These are phyloP conservation scores for Neurospora tetraspora DNA, from an alignment of 495 filamentous ascomycete species.

Conservation along the genomic window DNA sequence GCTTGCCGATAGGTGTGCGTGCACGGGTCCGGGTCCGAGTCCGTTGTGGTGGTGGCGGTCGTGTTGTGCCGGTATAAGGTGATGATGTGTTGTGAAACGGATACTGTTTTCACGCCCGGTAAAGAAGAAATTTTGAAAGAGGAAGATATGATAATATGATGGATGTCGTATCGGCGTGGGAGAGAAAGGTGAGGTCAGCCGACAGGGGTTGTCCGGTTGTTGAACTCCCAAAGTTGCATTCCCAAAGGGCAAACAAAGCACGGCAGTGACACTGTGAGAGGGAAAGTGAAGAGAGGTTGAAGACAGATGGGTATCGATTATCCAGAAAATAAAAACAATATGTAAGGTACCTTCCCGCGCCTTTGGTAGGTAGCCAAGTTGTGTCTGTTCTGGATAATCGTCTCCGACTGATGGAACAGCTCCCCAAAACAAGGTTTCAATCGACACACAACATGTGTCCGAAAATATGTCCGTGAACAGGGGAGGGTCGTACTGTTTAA, in stretches of 20 bases:
- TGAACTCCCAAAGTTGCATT: neutral
- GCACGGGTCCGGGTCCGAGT: neutral
- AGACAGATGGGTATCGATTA: neutral
- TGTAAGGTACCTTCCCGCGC: no score
- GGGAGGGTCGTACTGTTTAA: neutral
- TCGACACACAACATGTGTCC: neutral
- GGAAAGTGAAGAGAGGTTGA: neutral
- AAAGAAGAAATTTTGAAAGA: neutral
- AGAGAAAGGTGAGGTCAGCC: neutral
- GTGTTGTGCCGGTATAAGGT: neutral
- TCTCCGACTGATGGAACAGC: neutral
- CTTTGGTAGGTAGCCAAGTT: no score
- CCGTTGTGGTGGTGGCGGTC: neutral
- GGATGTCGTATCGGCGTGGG: neutral
- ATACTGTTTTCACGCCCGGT: neutral
- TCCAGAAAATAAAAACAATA: no score
- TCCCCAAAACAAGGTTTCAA: neutral
- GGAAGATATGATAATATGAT: neutral
- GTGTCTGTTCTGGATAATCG: no score
- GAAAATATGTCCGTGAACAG: neutral
- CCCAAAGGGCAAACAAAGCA: neutral
- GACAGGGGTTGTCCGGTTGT: neutral
- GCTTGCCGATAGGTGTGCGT: no score
- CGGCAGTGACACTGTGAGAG: neutral
- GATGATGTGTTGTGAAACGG: neutral